Base-by-base conservation (phyloP, 2,329 filamentous ascomycete species). In the Trichoderma lentiforme region DNA sequence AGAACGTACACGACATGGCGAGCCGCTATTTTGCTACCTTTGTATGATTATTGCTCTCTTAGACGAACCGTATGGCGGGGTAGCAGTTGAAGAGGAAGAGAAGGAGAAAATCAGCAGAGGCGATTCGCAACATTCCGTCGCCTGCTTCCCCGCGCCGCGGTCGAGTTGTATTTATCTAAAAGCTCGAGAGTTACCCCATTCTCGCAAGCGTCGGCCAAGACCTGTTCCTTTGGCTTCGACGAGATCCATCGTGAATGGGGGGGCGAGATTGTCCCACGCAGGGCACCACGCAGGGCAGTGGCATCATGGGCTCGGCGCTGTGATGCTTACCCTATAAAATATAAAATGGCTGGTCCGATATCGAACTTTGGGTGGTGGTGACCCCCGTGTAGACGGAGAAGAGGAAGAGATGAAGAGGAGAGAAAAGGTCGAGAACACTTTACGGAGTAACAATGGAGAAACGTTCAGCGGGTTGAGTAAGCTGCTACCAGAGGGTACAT, bases 161-260 rank as follows among this genome's bases (percentile, higher is more conserved):
- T 15, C 30, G n/a, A 39, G 14, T 32, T 30, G 18, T 70, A 43
- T 70, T 26, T 63, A 57, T 56, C 26, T 26, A 53, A 18, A 24
- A 21, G 43, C 18, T 63, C 58, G 68, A 62, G 47, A 56, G 26
- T 70, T 64, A 62, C 68, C 68, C 68, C 68, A 70, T 70, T 60
- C 32, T 70, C 28, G 18, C 47, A 63, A 64, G 68, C 58, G 57
- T 39, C 57, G 26, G 56, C 18, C 56, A 9, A 39, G 36, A 18
- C 32, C n/a, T n/a, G n/a, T 51, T 70, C n/a, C 34, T 28, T 53
- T 11, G 15, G 43, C 32, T 39, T 63, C 11, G 30, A 57, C 7
- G 18, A 70, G 58, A 26, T 57, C 68, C 68, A 43, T 63, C 68
- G 68, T 56, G 57, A 26, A 70, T 57, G 68, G 68, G 67, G 36